Base-by-base conservation (phyloP, 805 yeast genomes). In the Debaryomyces maramus region DNA sequence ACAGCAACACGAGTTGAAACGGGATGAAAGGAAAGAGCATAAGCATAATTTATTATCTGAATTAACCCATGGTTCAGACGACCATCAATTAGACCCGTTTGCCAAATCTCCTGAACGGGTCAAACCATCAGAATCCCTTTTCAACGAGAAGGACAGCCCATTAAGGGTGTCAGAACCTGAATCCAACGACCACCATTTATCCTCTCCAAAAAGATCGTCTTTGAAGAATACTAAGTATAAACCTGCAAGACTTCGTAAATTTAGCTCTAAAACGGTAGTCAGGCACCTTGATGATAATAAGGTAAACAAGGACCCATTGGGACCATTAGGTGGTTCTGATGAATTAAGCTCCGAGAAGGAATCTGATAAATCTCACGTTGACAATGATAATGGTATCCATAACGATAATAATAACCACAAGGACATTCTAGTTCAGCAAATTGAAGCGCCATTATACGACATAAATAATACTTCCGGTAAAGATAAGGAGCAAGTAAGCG, bases 371-470 rank as follows among this genome's bases (percentile, higher is more conserved):
- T 41, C 56, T 3, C 47, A 43, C 26, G 37, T 50, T 9, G 57
- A 51, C 32, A 63, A 64, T 9, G 72, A 68, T 10, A 8, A 10
- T 10, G 6, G 3, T 6, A 24, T n/a, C 11, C 11, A 5, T 10
- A 24, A 24, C 13, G 6, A 4, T 6, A 24, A 24, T 10, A 24
- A 5, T 10, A 24, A 24, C 13, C 11, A 24, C 11, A 24, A 24
- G 28, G 28, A 24, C 2, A 43, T 55, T 16, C 45, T 78, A 22
- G 56, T 66, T 4, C 64, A 70, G 45, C 76, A 73, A 21, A 70
- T 75, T 0, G 77, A 81, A 24, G 75, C 73, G 4, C 85, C 85
- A 3, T 60, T 80, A 33, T 81, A 78, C 43, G 67, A 77, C 15
- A 56, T 78, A 24, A 15, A 7, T 24, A 24, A 5, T 24, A 15